phyloP scores from a whole-genome alignment of 495 filamentous ascomycete genomes.

The Aspergillus nidulans region DNA sequence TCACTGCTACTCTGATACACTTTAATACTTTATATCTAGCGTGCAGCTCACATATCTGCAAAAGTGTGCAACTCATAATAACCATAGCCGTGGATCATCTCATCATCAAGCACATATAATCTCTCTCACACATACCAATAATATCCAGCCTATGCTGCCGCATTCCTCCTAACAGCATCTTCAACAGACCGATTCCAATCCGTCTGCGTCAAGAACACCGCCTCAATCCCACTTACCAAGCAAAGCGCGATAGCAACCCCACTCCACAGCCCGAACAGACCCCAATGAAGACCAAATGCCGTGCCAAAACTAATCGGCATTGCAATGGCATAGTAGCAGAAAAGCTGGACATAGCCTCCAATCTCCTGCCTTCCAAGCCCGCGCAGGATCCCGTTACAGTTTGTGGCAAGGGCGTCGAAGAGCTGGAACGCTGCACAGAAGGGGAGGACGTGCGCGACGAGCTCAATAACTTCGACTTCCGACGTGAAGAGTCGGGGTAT shows the following conservation, averaged over 20 bases:
- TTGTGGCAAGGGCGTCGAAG: constrained; percentile 73
- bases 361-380: constrained; percentile 83
- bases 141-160: constrained; percentile 35
- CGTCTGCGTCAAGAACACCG: constrained; percentile 57
- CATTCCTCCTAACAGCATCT: constrained; percentile 67
- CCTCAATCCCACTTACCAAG: constrained; percentile 63
- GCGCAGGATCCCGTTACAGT: constrained; percentile 76
- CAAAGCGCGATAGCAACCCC: constrained; percentile 69
- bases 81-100: background rate
- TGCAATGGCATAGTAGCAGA: constrained; percentile 79
- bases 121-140: background rate
- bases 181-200: constrained; percentile 72
- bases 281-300: constrained; percentile 68
- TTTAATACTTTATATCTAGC: too few relatives aligned
- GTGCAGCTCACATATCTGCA: too few relatives aligned
- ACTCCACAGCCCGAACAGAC: constrained; percentile 72
- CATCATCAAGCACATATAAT: background rate
- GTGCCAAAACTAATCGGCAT: constrained; percentile 78
- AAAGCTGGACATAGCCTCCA: constrained; percentile 80
- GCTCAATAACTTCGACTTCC: constrained; percentile 69
- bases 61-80: too few relatives aligned
- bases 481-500: constrained; percentile 77
- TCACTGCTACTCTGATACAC: too few relatives aligned
- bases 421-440: constrained; percentile 83
- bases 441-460: constrained; percentile 70